phyloP scores from a whole-genome alignment of 495 filamentous ascomycete species.

The Aspergillus baeticus region DNA sequence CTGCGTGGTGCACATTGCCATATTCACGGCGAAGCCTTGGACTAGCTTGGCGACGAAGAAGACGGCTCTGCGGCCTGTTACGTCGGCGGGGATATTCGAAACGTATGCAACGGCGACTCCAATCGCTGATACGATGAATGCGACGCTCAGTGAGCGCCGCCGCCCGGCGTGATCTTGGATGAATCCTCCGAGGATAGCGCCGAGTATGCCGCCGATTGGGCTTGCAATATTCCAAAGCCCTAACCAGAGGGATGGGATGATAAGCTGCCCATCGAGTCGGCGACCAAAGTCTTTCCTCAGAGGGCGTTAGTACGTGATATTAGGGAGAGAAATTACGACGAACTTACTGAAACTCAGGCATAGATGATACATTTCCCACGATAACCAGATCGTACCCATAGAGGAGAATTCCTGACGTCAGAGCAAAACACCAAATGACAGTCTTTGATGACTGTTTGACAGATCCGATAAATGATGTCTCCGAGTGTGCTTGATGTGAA shows the following conservation, averaged over 20 bases:
- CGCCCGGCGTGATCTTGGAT: constrained; percentile 44
- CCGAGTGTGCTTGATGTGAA: background rate
- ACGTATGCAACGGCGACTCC: constrained; percentile 37
- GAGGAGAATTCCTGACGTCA: constrained; percentile 38
- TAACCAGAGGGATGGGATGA: constrained; percentile 48
- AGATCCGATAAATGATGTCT: constrained; percentile 1
- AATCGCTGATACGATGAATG: constrained; percentile 36
- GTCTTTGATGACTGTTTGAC: constrained; percentile 21
- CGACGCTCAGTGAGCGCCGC: constrained; percentile 32
- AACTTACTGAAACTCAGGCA: constrained; percentile 41
- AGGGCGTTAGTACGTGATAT: constrained; percentile 4
- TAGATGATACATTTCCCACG: constrained; percentile 44
- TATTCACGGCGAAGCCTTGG: constrained; percentile 42
- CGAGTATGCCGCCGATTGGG: constrained; percentile 42
- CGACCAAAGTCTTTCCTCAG: constrained; percentile 36
- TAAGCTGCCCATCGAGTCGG: constrained; percentile 30
- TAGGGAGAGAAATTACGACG: background rate
- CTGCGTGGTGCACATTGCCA: constrained; percentile 39
- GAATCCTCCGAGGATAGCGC: constrained; percentile 36
- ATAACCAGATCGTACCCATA: constrained; percentile 52
- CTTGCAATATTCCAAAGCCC: constrained; percentile 42
- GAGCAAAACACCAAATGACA: constrained; percentile 28
- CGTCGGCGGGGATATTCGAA: constrained; percentile 27
- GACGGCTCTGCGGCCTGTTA: constrained; percentile 26
- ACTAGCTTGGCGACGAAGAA: constrained; percentile 35